A percentile compares a stretch with the other conserved stretches of the same genome.
Conservation (phyloP, 164 flowering plant genomes). For the Aristolochia contorta region DNA sequence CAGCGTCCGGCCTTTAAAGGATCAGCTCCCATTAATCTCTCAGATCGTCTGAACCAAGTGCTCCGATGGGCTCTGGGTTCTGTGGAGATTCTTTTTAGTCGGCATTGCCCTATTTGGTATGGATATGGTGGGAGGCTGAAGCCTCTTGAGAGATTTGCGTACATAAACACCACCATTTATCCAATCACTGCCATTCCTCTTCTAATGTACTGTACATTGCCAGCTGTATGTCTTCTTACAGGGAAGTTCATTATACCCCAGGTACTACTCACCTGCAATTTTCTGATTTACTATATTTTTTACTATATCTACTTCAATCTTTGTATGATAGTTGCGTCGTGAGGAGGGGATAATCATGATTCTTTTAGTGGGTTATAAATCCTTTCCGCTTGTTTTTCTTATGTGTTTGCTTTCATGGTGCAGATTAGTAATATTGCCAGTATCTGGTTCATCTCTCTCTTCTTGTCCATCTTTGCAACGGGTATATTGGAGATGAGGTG, state of each 20-base stretch:
- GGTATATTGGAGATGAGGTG: conserved; percentile 29
- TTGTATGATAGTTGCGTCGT: neutral
- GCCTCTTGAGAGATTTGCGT: conserved; percentile 37
- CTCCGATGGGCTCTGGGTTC: conserved; percentile 53
- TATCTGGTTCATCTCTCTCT: conserved; percentile 22
- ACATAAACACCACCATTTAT: conserved; percentile 39
- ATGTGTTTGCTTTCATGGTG: conserved; percentile 1
- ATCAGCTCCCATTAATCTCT: conserved; percentile 43
- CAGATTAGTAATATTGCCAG: conserved; percentile 26
- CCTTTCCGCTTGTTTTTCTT: neutral
- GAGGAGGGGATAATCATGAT: neutral
- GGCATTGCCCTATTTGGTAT: conserved; percentile 48
- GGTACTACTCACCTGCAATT: conserved; percentile 13
- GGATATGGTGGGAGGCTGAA: conserved; percentile 44
- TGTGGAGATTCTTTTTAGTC: conserved; percentile 39
- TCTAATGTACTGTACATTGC: conserved; percentile 35
- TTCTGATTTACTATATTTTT: neutral
- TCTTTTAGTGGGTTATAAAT: too few species aligned
- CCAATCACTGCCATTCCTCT: conserved; percentile 39
- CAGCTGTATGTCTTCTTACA: conserved; percentile 42
- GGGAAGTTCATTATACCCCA: conserved; percentile 44
- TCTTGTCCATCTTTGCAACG: conserved; percentile 24
- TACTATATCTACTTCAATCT: too few species aligned
- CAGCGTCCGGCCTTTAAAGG: conserved; percentile 39
- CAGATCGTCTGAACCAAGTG: conserved; percentile 50